Conservation (phyloP, 2,329 filamentous ascomycete species). For the Dothideomycetes sp. region DNA sequence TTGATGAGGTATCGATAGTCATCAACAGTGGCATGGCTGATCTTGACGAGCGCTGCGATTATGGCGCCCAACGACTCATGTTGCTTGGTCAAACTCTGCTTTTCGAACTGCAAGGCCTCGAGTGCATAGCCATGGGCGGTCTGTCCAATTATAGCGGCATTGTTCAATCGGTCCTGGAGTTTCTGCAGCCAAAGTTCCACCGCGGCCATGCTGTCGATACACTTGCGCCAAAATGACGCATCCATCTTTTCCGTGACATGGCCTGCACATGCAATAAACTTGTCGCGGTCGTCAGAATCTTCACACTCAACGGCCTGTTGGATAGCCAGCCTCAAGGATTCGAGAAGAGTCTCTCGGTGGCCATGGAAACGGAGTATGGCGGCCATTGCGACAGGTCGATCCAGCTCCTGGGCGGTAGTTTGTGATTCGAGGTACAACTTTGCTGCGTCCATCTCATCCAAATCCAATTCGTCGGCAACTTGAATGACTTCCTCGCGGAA, state of each 20-base stretch:
- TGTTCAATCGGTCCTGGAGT: constrained; percentile 66
- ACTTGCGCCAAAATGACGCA: constrained; percentile 54
- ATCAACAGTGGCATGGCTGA: constrained; percentile 56
- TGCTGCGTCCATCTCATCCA: constrained; percentile 82
- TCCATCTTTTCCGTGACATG: constrained; percentile 47
- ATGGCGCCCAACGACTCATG: constrained; percentile 84
- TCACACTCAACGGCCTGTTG: constrained; percentile 44
- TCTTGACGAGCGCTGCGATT: constrained; percentile 67
- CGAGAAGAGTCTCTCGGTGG: constrained; percentile 70
- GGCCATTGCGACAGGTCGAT: constrained; percentile 64
- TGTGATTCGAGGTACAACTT: constrained; percentile 61
- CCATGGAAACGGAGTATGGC: constrained; percentile 84
- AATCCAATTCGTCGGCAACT: constrained; percentile 76
- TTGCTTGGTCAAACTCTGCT: constrained; percentile 71
- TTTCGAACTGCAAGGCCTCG: constrained; percentile 73
- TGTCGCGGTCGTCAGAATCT: constrained; percentile 42
- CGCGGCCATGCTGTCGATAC: constrained; percentile 64
- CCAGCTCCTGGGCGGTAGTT: constrained; percentile 57
- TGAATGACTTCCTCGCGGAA: constrained; percentile 77
- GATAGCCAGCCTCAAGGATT: constrained; percentile 72
- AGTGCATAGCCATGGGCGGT: constrained; percentile 54
- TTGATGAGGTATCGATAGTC: constrained; percentile 68
- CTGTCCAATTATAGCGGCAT: constrained; percentile 65
- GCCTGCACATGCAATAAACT: constrained; percentile 48
- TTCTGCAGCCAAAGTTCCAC: constrained; percentile 69